A percentile compares a stretch with the other conserved stretches of the same genome.
Evolutionary conservation across 2,329 filamentous ascomycete genomes (phyloP).

Genomic region (Ophiostoma novo-ulmi): DNA sequence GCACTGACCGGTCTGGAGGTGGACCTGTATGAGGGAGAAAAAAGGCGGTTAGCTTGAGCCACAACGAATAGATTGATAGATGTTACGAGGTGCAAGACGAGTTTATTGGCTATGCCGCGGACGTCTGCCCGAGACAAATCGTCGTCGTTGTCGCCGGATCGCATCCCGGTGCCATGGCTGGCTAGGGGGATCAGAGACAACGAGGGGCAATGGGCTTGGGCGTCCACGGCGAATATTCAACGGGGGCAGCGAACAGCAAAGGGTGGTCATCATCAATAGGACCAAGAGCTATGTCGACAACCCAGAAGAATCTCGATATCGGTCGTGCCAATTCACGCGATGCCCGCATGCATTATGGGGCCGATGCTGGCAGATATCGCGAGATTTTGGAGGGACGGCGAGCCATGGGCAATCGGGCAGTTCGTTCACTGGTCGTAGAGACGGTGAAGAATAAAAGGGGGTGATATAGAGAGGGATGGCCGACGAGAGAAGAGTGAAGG

Average conservation of each 20-base stretch:
- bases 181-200: constrained; percentile 7
- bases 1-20: constrained; percentile 99
- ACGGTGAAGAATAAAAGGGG: constrained; percentile 19
- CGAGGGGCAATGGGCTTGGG: background rate
- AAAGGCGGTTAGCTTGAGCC: constrained; percentile 21
- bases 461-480: constrained; percentile 2
- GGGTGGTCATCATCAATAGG: background rate
- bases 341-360: constrained; percentile 8
- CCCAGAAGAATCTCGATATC: background rate
- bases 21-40: constrained; percentile 65
- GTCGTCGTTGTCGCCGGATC: background rate
- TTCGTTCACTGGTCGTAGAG: constrained; percentile 14
- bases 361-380: background rate
- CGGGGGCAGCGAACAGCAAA: background rate
- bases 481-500: background rate
- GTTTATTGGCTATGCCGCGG: background rate
- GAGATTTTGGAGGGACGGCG: background rate
- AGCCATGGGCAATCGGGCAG: background rate
- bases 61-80: background rate
- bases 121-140: background rate
- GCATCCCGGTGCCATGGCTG: background rate
- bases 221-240: background rate
- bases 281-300: background rate
- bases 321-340: background rate
- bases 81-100: background rate